These are phyloP conservation scores for Dictyostelium discoideum DNA, from an alignment of 78 protist species.

Conservation along the genomic window DNA sequence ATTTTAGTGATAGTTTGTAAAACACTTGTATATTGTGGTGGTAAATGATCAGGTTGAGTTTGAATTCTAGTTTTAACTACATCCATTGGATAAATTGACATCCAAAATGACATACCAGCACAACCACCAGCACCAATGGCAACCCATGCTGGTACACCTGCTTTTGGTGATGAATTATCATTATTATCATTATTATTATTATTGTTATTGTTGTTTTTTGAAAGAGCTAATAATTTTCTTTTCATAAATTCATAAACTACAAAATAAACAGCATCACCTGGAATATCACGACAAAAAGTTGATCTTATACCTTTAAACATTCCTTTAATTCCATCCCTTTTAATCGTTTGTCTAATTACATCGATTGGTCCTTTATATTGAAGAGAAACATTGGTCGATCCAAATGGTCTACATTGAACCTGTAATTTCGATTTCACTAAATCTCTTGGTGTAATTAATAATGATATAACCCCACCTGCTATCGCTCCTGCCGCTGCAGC, in stretches of 20 bases:
- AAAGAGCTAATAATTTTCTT: neutral
- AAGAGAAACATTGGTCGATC: neutral
- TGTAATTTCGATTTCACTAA: constrained; percentile 63
- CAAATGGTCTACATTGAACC: constrained; percentile 48
- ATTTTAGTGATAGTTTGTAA: constrained; percentile 34
- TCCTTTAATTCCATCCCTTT: constrained; percentile 29
- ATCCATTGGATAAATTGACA: constrained; percentile 73
- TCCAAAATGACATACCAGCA: constrained; percentile 78
- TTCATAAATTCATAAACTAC: constrained; percentile 44
- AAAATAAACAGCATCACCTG: constrained; percentile 58
- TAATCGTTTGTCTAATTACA: neutral
- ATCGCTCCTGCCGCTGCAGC: constrained; percentile 67
- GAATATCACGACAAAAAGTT: constrained; percentile 36
- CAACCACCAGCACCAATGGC: constrained; percentile 77
- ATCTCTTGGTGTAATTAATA: constrained; percentile 70
- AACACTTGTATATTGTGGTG: constrained; percentile 33
- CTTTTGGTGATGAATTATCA: neutral
- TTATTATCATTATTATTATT: no score
- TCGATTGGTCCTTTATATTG: constrained; percentile 71
- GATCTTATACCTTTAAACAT: constrained; percentile 43
- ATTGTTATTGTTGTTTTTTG: neutral
- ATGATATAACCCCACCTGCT: constrained; percentile 67
- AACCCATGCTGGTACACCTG: constrained; percentile 56
- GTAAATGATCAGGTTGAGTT: constrained; percentile 53
- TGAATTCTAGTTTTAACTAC: constrained; percentile 68